phyloP scores from a whole-genome alignment of 345 rosid species.

The Lepidium aucheri region DNA sequence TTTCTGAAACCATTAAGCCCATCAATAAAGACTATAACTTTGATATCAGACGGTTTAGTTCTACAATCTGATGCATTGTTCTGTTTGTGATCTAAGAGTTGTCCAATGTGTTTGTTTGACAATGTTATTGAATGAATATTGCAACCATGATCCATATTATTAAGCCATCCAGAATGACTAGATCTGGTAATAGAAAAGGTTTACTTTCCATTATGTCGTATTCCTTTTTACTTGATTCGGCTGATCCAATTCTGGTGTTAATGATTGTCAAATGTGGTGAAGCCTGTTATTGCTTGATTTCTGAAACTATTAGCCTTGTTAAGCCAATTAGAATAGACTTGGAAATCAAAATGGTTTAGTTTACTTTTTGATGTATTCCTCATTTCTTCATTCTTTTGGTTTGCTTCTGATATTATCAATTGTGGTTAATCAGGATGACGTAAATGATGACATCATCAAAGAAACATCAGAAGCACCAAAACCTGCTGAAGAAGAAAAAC shows the following conservation, averaged over 20 bases:
- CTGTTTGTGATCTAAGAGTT: background rate
- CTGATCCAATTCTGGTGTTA: background rate
- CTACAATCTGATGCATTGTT: background rate
- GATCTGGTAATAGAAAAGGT: background rate
- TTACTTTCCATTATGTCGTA: background rate
- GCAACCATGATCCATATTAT: background rate
- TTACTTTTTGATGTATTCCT: background rate
- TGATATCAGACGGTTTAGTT: background rate
- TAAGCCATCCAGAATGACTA: background rate
- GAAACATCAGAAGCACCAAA: conserved; percentile 67
- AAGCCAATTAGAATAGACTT: background rate
- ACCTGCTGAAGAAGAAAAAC: conserved; percentile 54
- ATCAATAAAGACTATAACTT: background rate
- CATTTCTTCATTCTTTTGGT: background rate
- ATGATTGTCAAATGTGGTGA: background rate
- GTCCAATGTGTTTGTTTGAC: background rate
- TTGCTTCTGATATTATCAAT: background rate
- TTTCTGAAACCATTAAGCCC: background rate
- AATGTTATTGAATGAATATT: background rate
- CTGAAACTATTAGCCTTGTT: background rate
- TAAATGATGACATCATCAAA: conserved; percentile 66
- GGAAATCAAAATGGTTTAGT: background rate
- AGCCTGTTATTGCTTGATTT: background rate
- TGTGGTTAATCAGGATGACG: conserved; percentile 53
- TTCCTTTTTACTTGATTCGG: background rate